Evolutionary conservation across 768 basidiomycete genomes (phyloP), one percentile per base, ranked within the genome.

Genomic region (Crassisporium funariophilum): DNA sequence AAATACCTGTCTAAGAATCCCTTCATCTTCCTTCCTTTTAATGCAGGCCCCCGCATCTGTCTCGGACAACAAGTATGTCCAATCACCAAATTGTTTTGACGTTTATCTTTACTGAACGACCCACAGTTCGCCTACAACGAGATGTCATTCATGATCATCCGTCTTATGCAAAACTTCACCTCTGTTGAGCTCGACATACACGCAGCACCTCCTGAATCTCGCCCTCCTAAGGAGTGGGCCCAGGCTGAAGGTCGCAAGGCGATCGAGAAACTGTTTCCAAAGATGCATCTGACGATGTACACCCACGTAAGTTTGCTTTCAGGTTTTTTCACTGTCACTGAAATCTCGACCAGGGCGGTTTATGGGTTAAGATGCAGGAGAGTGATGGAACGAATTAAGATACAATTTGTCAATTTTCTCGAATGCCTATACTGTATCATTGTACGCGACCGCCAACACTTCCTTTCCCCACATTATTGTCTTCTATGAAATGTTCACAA

Each of bases 1-100:
- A 80, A 78, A 55, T 83, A 85, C 46, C 70, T 87, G 21, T 67
- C 77, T 21, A 74, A 77, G 27, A 84, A 85, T 52, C 76, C 83
- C 0, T 86, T 83, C 67, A 83, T 86, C 47, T 89, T 88, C 68
- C 71, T 86, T 4, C 82, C 82, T 12, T 83, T 83, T 69, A 82
- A 82, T 46, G 80, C 75, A 2, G 76, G 76, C 12, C 82, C 81
- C 5, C 72, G 80, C 12, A 81, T 82, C 43, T 82, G 81, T 51
- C 71, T 81, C 4, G 81, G 81, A 4, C 82, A 83, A 66, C 79
- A 82, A 66, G 81, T 75, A 37, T 24, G 50, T 35, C 13, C 16
- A 15, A n/a, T 35, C 16, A 13, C 41, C 12, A 8, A 10, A 20
- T 21, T 13, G 15, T 22, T 29, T 17, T 23, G 2, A 33, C 7